phyloP scores from a whole-genome alignment of 805 yeast genomes.

The Candida sithepensis region DNA sequence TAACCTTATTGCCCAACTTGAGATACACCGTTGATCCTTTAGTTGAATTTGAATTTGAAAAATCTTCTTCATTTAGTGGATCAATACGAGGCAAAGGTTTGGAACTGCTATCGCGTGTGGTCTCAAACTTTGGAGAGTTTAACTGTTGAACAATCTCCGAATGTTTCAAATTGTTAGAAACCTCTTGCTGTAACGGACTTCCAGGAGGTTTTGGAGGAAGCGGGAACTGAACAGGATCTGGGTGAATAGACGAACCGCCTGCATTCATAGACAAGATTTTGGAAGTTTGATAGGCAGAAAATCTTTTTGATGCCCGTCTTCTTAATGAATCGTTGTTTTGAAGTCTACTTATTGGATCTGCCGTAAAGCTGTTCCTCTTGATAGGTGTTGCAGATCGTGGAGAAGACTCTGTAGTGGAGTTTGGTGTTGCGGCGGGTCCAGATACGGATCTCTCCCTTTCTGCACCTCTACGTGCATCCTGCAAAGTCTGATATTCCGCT shows the following conservation, averaged over 20 bases:
- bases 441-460: constrained; percentile 24
- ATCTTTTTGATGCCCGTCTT: constrained; percentile 90
- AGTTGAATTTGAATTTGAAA: neutral
- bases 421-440: constrained; percentile 20
- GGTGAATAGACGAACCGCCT: constrained; percentile 9
- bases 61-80: neutral
- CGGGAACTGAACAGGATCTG: constrained; percentile 6
- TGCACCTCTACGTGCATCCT: constrained; percentile 13
- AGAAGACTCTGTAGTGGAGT: neutral
- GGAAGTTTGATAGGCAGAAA: constrained; percentile 77
- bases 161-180: constrained; percentile 21
- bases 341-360: constrained; percentile 68
- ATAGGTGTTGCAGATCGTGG: constrained; percentile 1
- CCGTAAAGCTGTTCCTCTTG: constrained; percentile 8
- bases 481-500: constrained; percentile 30
- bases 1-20: constrained; percentile 49
- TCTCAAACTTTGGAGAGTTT: constrained; percentile 14
- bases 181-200: constrained; percentile 26
- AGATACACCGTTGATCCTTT: constrained; percentile 33
- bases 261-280: constrained; percentile 29
- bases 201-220: constrained; percentile 13
- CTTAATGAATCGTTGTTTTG: constrained; percentile 82
- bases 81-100: constrained; percentile 1
- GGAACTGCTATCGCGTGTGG: neutral
- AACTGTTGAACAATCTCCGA: constrained; percentile 24